Evolutionary conservation across 2,329 filamentous ascomycete species (phyloP).

Genomic region (Hypoxylon sp.): DNA sequence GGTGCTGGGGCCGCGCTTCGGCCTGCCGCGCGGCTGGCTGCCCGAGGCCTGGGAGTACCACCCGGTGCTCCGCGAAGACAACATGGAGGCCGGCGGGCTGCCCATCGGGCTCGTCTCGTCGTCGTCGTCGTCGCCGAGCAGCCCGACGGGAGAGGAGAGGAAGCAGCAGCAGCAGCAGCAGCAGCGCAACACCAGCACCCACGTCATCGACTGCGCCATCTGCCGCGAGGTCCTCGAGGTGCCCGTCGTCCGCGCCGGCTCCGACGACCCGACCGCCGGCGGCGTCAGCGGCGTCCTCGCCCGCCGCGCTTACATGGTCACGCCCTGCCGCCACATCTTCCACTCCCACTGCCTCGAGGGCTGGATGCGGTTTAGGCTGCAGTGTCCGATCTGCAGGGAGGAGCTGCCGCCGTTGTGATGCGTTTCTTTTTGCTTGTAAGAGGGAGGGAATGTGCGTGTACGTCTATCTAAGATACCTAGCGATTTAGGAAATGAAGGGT

Average conservation of each 20-base stretch:
- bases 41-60: constrained; percentile 94
- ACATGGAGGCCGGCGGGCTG: constrained; percentile 77
- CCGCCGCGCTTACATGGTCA: constrained; percentile 92
- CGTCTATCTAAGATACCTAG: no score
- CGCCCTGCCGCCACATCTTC: constrained; percentile 95
- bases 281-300: constrained; percentile 75
- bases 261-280: constrained; percentile 56
- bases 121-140: constrained; percentile 42
- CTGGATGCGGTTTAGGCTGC: constrained; percentile 92
- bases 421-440: not conserved
- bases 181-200: constrained; percentile 46
- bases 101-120: constrained; percentile 83
- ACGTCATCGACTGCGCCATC: constrained; percentile 88
- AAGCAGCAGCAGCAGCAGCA: no score
- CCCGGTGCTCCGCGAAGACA: constrained; percentile 83
- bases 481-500: no score
- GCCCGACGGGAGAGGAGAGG: constrained; percentile 41
- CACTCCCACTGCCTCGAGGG: constrained; percentile 91
- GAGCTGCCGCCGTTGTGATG: constrained; percentile 81
- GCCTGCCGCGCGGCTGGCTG: constrained; percentile 73
- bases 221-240: constrained; percentile 93
- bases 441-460: not conserved
- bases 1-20: constrained; percentile 86
- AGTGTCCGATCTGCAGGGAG: constrained; percentile 95
- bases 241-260: constrained; percentile 73